Evolutionary conservation across 2,329 filamentous ascomycete species (phyloP), one percentile per base, ranked within the genome.

Genomic region (Nemania serpens): DNA sequence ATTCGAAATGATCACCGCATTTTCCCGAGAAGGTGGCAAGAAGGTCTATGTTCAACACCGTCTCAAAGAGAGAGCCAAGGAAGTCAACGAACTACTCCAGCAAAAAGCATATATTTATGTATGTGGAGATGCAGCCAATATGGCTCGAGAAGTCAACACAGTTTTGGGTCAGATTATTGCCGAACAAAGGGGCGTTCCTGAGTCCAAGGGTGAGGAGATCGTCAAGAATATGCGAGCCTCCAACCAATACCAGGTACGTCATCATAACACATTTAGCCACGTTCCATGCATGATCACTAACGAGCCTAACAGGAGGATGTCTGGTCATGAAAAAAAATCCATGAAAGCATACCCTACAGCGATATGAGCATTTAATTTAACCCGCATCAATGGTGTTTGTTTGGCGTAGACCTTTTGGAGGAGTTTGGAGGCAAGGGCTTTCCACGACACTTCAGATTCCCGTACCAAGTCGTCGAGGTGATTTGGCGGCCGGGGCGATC

Each of bases 31-130:
- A 61, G 82, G 85, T 0, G 76, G 88, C 45, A 84, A 95, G 76
- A 99, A 99, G 80, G 91, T 99, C 39, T 99, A 99, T 74, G 95
- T 99, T 20, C 95, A 99, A 79, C 93, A 99, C 78, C 86, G 91
- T 64, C 84, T 99, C 62, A 89, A 91, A 78, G 91, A 98, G 76
- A 84, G 88, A 52, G 88, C 91, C 61, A 85, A 91, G 71, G 87
- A 97, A 70, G 84, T 99, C 78, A 94, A 96, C 78, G 88, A 94
- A 66, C 86, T 99, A 1, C 83, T 99, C 10, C 83, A 90, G 68
- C 83, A 93, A 76, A 91, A 93, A 75, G 95, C 92, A 5, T 97
- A 95, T 78, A 93, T 99, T 76, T 99, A 99, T 76, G 94, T 99
- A 60, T 99, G 96, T 72, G 95, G 95, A 79, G 95, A 99, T 74